These are phyloP conservation scores for Trichomonas gallinae DNA, from an alignment of 208 protist genomes.

Conservation along the genomic window DNA sequence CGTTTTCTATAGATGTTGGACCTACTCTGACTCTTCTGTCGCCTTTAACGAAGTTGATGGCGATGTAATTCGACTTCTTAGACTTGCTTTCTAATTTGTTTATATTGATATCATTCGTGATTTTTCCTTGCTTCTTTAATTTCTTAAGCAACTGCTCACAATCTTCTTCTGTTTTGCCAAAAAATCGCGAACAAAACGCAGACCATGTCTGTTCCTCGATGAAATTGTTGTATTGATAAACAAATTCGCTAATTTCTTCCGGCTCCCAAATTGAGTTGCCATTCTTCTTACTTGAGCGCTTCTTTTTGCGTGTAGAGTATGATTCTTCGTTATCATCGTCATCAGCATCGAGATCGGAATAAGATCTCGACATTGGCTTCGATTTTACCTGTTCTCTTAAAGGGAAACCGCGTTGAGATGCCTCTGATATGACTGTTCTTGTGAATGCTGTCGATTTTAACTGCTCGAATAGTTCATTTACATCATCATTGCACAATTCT, in stretches of 20 bases:
- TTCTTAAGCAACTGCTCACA: background rate
- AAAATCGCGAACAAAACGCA: background rate
- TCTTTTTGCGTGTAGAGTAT: background rate
- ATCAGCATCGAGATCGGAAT: background rate
- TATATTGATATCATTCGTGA: background rate
- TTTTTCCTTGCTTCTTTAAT: background rate
- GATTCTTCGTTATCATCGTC: background rate
- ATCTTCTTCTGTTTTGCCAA: background rate
- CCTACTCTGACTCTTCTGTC: background rate
- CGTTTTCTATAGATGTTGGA: background rate
- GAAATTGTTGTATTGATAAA: background rate
- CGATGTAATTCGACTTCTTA: background rate
- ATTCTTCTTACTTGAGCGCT: background rate
- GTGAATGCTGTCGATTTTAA: background rate
- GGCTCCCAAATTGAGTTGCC: background rate
- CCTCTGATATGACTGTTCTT: background rate
- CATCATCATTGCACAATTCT: background rate
- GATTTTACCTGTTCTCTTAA: no score
- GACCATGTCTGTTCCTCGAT: background rate
- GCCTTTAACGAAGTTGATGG: background rate
- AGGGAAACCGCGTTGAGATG: background rate
- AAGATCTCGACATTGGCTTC: background rate
- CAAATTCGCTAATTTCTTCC: background rate
- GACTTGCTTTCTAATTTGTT: background rate
- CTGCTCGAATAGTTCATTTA: background rate